These are phyloP conservation scores for Fraxinus latifolia DNA, from an alignment of 305 asterid genomes.

Conservation along the genomic window DNA sequence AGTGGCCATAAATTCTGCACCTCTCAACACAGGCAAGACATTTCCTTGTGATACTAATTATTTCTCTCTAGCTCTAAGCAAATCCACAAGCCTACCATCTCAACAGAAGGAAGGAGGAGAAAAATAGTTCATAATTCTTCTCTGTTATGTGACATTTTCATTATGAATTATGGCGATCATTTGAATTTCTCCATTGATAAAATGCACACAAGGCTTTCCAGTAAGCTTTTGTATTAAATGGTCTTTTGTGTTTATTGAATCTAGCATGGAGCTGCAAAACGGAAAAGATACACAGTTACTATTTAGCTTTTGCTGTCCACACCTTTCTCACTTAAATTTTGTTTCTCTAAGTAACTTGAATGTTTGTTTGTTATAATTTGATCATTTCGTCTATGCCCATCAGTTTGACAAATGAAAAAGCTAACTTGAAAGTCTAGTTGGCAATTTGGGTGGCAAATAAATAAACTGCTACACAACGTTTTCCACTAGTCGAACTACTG, in stretches of 20 bases:
- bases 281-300: not conserved
- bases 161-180: constrained; percentile 7
- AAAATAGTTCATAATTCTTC: not conserved
- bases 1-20: not conserved
- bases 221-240: not conserved
- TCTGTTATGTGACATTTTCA: not conserved
- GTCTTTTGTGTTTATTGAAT: no score
- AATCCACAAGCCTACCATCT: not conserved
- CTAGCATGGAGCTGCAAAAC: not conserved
- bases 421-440: not conserved
- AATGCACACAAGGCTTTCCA: not conserved
- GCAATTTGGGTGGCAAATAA: not conserved
- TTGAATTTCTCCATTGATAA: not conserved
- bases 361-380: not conserved
- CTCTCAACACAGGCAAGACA: constrained; percentile 6
- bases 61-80: not conserved
- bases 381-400: not conserved
- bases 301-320: not conserved
- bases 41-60: constrained; percentile 1
- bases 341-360: not conserved
- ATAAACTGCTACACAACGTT: not conserved
- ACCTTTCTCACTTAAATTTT: not conserved
- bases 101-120: not conserved
- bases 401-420: not conserved
- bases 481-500: not conserved